A percentile compares a stretch with the other conserved stretches of the same genome.
Evolutionary conservation across 495 filamentous ascomycete species (phyloP).

Genomic region (Collariella sp.): DNA sequence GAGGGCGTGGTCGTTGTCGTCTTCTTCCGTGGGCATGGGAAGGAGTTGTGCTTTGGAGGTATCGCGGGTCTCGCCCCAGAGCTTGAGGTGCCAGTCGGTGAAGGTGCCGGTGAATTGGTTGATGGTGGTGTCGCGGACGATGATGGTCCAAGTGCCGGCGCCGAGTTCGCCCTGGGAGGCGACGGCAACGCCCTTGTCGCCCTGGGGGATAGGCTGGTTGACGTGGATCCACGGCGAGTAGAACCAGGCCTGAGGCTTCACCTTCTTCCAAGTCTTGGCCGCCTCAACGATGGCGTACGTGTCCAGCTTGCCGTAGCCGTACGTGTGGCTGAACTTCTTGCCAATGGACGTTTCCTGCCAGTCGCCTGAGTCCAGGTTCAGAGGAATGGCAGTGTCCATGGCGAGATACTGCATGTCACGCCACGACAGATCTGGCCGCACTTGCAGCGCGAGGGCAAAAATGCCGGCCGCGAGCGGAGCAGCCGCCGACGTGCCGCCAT

Average conservation of each 20-base stretch:
- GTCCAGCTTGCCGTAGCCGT: slow-evolving; percentile 92
- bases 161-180: slow-evolving; percentile 80
- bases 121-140: slow-evolving; percentile 76
- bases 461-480: slow-evolving; percentile 87
- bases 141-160: slow-evolving; percentile 78
- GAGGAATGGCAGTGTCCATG: slow-evolving; percentile 71
- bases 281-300: slow-evolving; percentile 76
- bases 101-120: slow-evolving; percentile 73
- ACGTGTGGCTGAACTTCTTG: slow-evolving; percentile 83
- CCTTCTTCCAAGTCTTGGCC: slow-evolving; percentile 73
- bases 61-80: slow-evolving; percentile 87
- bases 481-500: slow-evolving; percentile 95
- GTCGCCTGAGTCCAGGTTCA: slow-evolving; percentile 60
- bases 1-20: slow-evolving; percentile 69
- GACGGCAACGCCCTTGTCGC: slow-evolving; percentile 68
- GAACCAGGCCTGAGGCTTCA: slow-evolving; percentile 97
- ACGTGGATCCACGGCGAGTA: slow-evolving; percentile 89
- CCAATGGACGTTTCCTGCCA: slow-evolving; percentile 77
- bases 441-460: slow-evolving; percentile 81
- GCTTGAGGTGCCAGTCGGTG: slow-evolving; percentile 83
- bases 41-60: slow-evolving; percentile 57
- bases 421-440: slow-evolving; percentile 84
- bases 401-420: slow-evolving; percentile 90
- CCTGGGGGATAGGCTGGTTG: slow-evolving; percentile 77
- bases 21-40: slow-evolving; percentile 75